A percentile compares a stretch with the other conserved stretches of the same genome.
Conservation (phyloP, 202 grass and related monocot genomes). For the Hordeum pubiflorum region DNA sequence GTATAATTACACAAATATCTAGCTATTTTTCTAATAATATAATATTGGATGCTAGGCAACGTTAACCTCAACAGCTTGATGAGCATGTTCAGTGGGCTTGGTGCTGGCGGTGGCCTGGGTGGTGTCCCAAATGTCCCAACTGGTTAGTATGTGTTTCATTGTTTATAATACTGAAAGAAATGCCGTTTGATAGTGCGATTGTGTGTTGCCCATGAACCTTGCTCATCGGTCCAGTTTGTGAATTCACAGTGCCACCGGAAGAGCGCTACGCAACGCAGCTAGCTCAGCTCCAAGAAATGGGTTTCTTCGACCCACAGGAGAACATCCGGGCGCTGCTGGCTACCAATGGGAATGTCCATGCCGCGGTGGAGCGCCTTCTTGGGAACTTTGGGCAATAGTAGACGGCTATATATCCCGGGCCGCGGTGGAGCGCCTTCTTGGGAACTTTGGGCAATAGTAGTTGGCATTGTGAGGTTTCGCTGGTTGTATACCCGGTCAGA, state of each 20-base stretch:
- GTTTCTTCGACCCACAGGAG: slow-evolving; percentile 68
- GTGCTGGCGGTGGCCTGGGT: slow-evolving; percentile 41
- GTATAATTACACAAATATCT: background rate
- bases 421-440: too few species aligned
- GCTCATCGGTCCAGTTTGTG: background rate
- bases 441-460: too few species aligned
- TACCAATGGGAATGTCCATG: slow-evolving; percentile 57
- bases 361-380: slow-evolving; percentile 70
- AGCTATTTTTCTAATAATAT: background rate
- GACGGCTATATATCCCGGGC: background rate
- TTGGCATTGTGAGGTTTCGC: slow-evolving; percentile 26
- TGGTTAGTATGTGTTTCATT: slow-evolving; percentile 22
- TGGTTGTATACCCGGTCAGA: slow-evolving; percentile 28
- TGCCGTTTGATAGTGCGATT: background rate
- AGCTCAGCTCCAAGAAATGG: slow-evolving; percentile 72
- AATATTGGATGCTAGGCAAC: slow-evolving; percentile 34
- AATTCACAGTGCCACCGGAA: slow-evolving; percentile 54
- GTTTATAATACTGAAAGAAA: background rate
- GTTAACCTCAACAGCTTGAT: slow-evolving; percentile 49
- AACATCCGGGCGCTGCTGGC: slow-evolving; percentile 65
- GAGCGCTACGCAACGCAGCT: slow-evolving; percentile 65
- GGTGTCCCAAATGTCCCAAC: slow-evolving; percentile 34
- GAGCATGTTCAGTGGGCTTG: slow-evolving; percentile 65
- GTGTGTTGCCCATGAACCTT: background rate
- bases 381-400: slow-evolving; percentile 63